Conservation (phyloP, 164 flowering plant species). For the Tetrastigma voinierianum region DNA sequence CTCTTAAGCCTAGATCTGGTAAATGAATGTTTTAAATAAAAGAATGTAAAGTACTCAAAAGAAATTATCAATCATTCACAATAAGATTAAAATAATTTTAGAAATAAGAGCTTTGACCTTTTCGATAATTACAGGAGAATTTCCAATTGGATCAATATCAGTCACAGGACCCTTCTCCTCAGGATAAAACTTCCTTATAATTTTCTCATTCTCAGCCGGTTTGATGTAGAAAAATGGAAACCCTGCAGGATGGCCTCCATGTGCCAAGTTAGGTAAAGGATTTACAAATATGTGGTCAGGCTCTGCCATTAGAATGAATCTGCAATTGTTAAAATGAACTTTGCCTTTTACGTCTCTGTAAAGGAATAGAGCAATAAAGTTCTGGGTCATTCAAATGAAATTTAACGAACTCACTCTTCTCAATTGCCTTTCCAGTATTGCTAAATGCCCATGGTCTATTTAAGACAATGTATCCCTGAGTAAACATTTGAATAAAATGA, state of each 20-base stretch:
- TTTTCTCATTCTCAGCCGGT: slow-evolving; percentile 61
- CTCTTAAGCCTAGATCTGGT: too few relatives aligned
- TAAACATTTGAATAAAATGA: slow-evolving; percentile 10
- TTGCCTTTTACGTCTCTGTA: too few relatives aligned
- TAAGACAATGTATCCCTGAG: slow-evolving; percentile 92
- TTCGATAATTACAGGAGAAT: slow-evolving; percentile 92
- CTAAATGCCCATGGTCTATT: slow-evolving; percentile 99
- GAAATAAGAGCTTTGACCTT: slow-evolving; percentile 47
- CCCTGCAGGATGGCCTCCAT: slow-evolving; percentile 69
- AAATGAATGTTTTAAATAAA: too few relatives aligned
- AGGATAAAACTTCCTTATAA: slow-evolving; percentile 84
- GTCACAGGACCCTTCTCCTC: slow-evolving; percentile 83
- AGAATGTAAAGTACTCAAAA: too few relatives aligned
- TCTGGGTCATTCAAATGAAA: too few relatives aligned
- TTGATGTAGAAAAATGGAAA: slow-evolving; percentile 89
- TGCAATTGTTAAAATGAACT: slow-evolving; percentile 30
- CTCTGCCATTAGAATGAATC: slow-evolving; percentile 93
- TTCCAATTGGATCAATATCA: slow-evolving; percentile 91
- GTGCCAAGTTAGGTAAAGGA: slow-evolving; percentile 88
- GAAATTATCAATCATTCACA: too few relatives aligned
- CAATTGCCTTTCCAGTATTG: slow-evolving; percentile 88
- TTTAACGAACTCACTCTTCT: slow-evolving; percentile 72
- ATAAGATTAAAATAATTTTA: too few relatives aligned
- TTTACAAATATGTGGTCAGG: slow-evolving; percentile 89
- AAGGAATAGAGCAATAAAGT: too few relatives aligned